Conservation (phyloP, 441 rosid genomes). For the Codiaeum variegatum region DNA sequence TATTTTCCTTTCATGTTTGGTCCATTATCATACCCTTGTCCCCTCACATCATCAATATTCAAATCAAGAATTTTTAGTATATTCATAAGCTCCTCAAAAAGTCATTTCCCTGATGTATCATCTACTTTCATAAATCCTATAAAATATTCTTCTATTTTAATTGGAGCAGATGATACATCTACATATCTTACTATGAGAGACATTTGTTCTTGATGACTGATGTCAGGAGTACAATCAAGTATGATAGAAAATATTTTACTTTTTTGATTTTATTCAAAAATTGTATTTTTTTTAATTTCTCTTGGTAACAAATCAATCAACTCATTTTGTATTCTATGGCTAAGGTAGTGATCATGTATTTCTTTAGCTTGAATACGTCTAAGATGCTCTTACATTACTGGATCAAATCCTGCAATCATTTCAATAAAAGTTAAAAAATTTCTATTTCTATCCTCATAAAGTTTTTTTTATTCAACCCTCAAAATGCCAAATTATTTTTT, state of each 20-base stretch:
- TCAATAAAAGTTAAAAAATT: neutral
- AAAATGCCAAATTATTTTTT: neutral
- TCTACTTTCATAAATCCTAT: no score
- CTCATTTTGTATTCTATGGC: no score
- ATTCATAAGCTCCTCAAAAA: no score
- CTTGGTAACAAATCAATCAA: no score
- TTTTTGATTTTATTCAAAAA: neutral
- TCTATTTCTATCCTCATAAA: neutral
- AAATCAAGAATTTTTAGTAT: no score
- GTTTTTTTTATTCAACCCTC: neutral
- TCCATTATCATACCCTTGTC: no score
- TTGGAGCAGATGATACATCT: neutral
- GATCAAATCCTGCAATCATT: neutral
- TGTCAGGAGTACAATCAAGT: neutral
- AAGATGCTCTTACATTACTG: neutral
- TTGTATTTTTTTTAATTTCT: no score
- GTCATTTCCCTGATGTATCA: no score
- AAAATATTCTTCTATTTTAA: neutral
- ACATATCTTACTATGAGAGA: neutral
- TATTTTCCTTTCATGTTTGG: no score
- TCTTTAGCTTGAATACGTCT: neutral
- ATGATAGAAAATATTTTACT: neutral
- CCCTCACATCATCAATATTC: no score
- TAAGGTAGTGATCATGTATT: no score
- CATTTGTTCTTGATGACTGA: constrained; percentile 10